These are phyloP conservation scores for Epichloe scottii DNA, from an alignment of 2,329 filamentous ascomycete genomes.

Conservation along the genomic window DNA sequence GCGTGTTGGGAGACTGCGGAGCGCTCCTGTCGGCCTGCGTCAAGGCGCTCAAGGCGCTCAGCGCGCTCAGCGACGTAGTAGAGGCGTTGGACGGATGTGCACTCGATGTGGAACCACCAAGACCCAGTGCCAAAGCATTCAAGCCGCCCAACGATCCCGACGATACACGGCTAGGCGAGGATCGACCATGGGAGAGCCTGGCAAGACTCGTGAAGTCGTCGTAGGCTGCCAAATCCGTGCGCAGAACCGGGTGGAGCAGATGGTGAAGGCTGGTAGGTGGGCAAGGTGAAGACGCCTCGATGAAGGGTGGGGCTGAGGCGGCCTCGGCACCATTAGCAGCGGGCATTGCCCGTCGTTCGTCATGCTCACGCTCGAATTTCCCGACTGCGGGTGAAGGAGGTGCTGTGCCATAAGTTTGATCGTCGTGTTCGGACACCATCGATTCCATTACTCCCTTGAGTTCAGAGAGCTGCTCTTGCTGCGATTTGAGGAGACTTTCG, in stretches of 20 bases:
- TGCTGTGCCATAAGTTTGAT: constrained; percentile 57
- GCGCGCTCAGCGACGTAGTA: constrained; percentile 42
- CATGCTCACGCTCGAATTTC: constrained; percentile 49
- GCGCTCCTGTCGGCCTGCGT: constrained; percentile 37
- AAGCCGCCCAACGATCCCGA: constrained; percentile 53
- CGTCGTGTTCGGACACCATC: constrained; percentile 62
- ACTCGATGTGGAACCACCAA: constrained; percentile 34
- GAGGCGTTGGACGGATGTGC: constrained; percentile 45
- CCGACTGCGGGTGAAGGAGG: constrained; percentile 71
- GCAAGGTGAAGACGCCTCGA: constrained; percentile 36
- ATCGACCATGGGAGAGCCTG: constrained; percentile 48
- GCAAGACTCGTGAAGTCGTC: constrained; percentile 76
- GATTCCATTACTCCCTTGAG: constrained; percentile 88
- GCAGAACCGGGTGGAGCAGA: constrained; percentile 69
- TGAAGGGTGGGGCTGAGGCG: constrained; percentile 24
- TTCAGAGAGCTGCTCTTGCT: constrained; percentile 86
- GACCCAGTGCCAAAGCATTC: constrained; percentile 29
- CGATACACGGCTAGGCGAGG: constrained; percentile 48
- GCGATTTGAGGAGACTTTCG: constrained; percentile 71
- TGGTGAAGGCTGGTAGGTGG: constrained; percentile 65
- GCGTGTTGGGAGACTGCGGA: constrained; percentile 46
- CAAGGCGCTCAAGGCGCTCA: constrained; percentile 27
- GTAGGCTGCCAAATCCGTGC: constrained; percentile 69
- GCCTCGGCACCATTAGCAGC: constrained; percentile 16
- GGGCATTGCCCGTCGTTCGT: constrained; percentile 21